A percentile compares a stretch with the other conserved stretches of the same genome.
Conservation (phyloP, 768 basidiomycete species). For the Boletus rubropictus region DNA sequence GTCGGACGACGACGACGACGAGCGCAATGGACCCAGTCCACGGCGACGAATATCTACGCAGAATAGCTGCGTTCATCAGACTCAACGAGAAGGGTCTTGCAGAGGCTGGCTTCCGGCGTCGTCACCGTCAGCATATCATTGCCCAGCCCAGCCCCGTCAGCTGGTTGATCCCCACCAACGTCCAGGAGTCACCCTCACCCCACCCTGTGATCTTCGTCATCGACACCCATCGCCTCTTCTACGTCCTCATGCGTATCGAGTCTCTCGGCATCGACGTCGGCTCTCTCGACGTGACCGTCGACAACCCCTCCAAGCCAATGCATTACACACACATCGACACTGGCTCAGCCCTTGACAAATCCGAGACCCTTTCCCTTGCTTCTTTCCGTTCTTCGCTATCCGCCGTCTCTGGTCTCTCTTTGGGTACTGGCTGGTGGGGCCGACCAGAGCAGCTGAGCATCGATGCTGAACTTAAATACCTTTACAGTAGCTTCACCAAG, state of each 20-base stretch:
- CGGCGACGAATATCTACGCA: conserved; percentile 73
- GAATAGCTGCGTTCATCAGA: conserved; percentile 65
- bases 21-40: conserved; percentile 45
- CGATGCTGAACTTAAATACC: conserved; percentile 74
- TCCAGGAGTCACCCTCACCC: conserved; percentile 28
- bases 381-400: conserved; percentile 76
- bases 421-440: conserved; percentile 72
- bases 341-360: conserved; percentile 49
- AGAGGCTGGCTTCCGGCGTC: conserved; percentile 50
- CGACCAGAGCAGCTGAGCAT: conserved; percentile 50
- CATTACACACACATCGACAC: conserved; percentile 55
- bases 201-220: conserved; percentile 63
- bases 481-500: conserved; percentile 88
- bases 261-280: conserved; percentile 73
- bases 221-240: conserved; percentile 82
- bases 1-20: conserved; percentile 8
- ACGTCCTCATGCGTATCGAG: conserved; percentile 81
- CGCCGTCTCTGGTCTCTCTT: conserved; percentile 66
- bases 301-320: conserved; percentile 70
- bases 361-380: conserved; percentile 67
- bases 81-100: conserved; percentile 70
- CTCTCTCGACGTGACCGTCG: conserved; percentile 70
- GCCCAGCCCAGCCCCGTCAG: conserved; percentile 46
- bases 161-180: conserved; percentile 43
- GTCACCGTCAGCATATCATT: conserved; percentile 35